A percentile compares a stretch with the other conserved stretches of the same genome.
These are phyloP conservation scores for Camellia granthamiana DNA, from an alignment of 148 eudicot species.

Conservation along the genomic window DNA sequence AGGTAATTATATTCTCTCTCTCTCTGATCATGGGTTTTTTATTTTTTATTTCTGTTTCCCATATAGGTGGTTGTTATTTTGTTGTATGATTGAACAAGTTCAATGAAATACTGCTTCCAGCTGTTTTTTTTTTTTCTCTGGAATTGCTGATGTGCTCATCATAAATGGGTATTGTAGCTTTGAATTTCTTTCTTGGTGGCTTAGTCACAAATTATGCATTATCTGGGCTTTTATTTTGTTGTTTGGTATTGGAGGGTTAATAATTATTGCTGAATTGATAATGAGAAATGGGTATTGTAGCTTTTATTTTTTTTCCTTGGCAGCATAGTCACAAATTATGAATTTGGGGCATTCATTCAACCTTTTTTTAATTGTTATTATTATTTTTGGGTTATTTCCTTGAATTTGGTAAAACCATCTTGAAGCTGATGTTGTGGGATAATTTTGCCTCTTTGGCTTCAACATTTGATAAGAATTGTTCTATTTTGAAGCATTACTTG, in stretches of 20 bases:
- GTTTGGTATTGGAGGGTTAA: too few relatives aligned
- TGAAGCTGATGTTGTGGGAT: too few relatives aligned
- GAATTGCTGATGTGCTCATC: neutral
- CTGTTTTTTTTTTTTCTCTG: neutral
- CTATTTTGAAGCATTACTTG: neutral
- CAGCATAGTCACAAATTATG: neutral
- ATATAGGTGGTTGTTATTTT: neutral
- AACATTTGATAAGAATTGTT: conserved; percentile 8
- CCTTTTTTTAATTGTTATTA: too few relatives aligned
- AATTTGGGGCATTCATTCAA: neutral
- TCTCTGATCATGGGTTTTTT: neutral
- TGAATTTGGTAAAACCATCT: too few relatives aligned
- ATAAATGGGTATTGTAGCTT: neutral
- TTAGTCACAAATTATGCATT: too few relatives aligned
- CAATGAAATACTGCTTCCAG: neutral
- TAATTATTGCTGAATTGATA: too few relatives aligned
- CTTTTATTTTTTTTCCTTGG: too few relatives aligned
- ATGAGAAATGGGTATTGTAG: too few relatives aligned
- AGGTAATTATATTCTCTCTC: neutral
- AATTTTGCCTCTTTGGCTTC: too few relatives aligned
- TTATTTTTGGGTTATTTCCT: too few relatives aligned
- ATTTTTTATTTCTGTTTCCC: neutral
- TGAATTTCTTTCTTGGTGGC: neutral
- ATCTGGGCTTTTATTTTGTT: too few relatives aligned
- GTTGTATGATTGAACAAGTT: neutral